A percentile compares a stretch with the other conserved stretches of the same genome.
These are phyloP conservation scores for Penicillium sp. DNA, from an alignment of 2,329 filamentous ascomycete species.

Conservation along the genomic window DNA sequence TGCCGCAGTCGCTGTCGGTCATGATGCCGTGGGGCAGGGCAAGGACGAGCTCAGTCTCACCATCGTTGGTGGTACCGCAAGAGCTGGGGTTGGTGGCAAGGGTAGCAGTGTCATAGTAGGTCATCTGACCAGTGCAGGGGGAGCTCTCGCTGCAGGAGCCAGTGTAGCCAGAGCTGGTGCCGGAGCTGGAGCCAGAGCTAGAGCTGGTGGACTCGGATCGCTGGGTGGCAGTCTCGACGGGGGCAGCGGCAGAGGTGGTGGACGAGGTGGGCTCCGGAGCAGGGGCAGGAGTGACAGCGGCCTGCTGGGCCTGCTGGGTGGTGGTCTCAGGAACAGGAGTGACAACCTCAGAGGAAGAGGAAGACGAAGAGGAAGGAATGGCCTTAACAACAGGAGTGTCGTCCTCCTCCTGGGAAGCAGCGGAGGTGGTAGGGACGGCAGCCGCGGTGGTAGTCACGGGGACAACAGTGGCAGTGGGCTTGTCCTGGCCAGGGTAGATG, in stretches of 20 bases:
- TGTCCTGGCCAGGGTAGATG: slow-evolving; percentile 42
- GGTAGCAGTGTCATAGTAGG: slow-evolving; percentile 72
- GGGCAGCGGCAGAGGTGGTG: slow-evolving; percentile 2
- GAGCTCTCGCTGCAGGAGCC: slow-evolving; percentile 31
- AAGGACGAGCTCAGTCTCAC: slow-evolving; percentile 64
- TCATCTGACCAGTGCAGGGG: slow-evolving; percentile 65
- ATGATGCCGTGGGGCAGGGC: slow-evolving; percentile 70
- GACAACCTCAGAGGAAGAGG: slow-evolving; percentile 11
- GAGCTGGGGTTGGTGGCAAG: slow-evolving; percentile 53
- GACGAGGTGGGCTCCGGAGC: slow-evolving; percentile 7
- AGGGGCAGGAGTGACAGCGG: slow-evolving; percentile 6
- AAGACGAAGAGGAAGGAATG: slow-evolving; percentile 9
- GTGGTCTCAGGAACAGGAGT: slow-evolving; percentile 11
- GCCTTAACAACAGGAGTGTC: not conserved
- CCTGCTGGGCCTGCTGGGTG: slow-evolving; percentile 8
- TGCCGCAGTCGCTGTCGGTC: slow-evolving; percentile 72
- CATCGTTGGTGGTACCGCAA: slow-evolving; percentile 68
- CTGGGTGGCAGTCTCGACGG: not conserved
- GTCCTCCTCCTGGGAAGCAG: slow-evolving; percentile 1
- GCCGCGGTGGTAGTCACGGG: slow-evolving; percentile 19
- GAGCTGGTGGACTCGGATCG: slow-evolving; percentile 1
- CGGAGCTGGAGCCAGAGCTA: slow-evolving; percentile 18
- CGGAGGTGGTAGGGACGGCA: not conserved
- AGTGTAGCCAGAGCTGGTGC: slow-evolving; percentile 10
- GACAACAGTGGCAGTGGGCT: slow-evolving; percentile 23